These are phyloP conservation scores for Debaryomyces fabryi DNA, from an alignment of 1,139 yeast species.

Conservation along the genomic window DNA sequence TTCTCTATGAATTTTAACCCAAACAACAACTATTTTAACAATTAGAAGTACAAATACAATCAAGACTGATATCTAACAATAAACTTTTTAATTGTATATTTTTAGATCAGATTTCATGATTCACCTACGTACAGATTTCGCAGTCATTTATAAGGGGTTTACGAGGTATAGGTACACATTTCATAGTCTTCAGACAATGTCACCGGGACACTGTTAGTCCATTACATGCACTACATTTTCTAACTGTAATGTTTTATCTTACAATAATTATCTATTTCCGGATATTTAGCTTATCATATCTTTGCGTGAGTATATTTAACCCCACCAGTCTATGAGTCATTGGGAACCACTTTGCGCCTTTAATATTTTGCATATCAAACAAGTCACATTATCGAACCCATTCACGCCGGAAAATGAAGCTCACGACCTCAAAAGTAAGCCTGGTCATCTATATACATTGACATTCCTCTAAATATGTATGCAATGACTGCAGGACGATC, in stretches of 20 bases:
- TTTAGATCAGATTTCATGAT: too few species aligned
- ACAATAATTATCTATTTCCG: not conserved
- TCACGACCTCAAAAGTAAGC: not conserved
- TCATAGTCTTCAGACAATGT: not conserved
- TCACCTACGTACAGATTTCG: too few species aligned
- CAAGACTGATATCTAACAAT: too few species aligned
- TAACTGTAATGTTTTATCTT: not conserved
- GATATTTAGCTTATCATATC: not conserved
- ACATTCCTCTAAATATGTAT: not conserved
- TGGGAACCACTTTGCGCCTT: not conserved
- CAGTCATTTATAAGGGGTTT: too few species aligned
- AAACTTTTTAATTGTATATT: too few species aligned
- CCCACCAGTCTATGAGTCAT: not conserved
- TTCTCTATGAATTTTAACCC: too few species aligned
- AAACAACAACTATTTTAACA: too few species aligned
- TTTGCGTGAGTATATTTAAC: not conserved
- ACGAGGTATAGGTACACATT: not conserved
- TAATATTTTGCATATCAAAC: not conserved
- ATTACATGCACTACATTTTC: not conserved
- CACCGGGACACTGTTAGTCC: not conserved
- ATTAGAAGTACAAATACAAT: too few species aligned
- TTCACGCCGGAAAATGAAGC: too few species aligned
- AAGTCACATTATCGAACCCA: not conserved
- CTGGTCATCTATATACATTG: not conserved
- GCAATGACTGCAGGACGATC: not conserved